Evolutionary conservation across 768 basidiomycete genomes (phyloP), one percentile per base, ranked within the genome.

Genomic region (Tricholoma furcatifolium): DNA sequence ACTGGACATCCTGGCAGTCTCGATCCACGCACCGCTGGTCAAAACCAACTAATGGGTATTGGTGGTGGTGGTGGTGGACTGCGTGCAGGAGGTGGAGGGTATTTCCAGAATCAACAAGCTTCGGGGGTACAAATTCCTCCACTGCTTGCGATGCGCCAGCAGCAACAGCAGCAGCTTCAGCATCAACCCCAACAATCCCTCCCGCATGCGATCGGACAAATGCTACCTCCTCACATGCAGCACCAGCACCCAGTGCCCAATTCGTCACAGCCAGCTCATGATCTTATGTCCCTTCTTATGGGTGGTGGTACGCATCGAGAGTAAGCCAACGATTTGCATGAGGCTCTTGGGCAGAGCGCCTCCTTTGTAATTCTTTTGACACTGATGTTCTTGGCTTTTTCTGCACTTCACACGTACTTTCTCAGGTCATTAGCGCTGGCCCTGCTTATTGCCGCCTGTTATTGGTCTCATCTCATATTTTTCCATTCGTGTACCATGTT

Each of bases 241-340:
- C 84, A 81, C 61, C 84, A 83, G 12, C 50, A 51, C 24, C 27
- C 27, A 70, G 76, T 75, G 24, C 67, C 73, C 18, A 79, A 72
- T 63, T 81, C 53, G 11, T 54, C 73, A 55, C 83, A 82, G 61
- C 79, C 82, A 31, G 71, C 82, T 40, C 85, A 87, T 56, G 90
- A 93, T 65, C 71, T 93, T 59, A 91, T 93, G 85, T 83, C 90
- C 41, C 76, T 93, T 54, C 79, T 93, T 56, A 85, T 93, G 88
- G 86, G 84, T 48, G 86, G 85, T 50, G 61, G 27, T 27, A 27
- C 71, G 50, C 84, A 81, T 59, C 74, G 87, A 68, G 87, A 90
- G 60, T 90, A 72, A 83, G 59, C 27, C 4, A n/a, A n/a, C n/a
- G n/a, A n/a, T n/a, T n/a, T n/a, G n/a, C n/a, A 27, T 27, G 27